Evolutionary conservation across 2,329 filamentous ascomycete genomes (phyloP).

Genomic region (Xylariaceae sp.): DNA sequence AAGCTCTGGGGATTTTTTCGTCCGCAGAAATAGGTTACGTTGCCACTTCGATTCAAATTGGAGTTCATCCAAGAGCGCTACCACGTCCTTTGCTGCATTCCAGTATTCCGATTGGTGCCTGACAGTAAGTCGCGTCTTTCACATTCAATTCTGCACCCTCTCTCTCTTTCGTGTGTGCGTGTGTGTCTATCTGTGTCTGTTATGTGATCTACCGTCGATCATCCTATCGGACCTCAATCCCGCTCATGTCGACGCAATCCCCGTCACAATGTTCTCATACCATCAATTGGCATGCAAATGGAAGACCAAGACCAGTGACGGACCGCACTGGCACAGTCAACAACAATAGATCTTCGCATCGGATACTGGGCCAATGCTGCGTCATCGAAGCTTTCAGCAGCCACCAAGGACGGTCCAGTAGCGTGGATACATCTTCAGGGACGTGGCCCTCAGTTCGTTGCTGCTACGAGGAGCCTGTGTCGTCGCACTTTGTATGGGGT

Average conservation of each 20-base stretch:
- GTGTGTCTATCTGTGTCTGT: slow-evolving; percentile 4
- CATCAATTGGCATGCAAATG: background rate
- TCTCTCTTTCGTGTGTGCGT: slow-evolving; percentile 14
- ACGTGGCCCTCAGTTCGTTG: background rate
- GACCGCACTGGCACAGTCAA: slow-evolving; percentile 13
- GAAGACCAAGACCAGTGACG: slow-evolving; percentile 11
- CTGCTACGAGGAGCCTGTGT: no score
- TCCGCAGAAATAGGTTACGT: slow-evolving; percentile 8
- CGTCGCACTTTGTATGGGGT: no score
- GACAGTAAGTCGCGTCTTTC: slow-evolving; percentile 46
- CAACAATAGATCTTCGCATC: slow-evolving; percentile 12
- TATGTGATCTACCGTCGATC: slow-evolving; percentile 11
- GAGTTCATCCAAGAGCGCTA: slow-evolving; percentile 24
- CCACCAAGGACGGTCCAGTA: slow-evolving; percentile 8
- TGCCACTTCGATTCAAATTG: slow-evolving; percentile 17
- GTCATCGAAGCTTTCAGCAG: slow-evolving; percentile 21
- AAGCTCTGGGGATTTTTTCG: slow-evolving; percentile 26
- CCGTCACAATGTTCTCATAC: background rate
- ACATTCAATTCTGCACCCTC: slow-evolving; percentile 11
- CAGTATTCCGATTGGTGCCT: slow-evolving; percentile 40
- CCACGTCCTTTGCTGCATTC: slow-evolving; percentile 27
- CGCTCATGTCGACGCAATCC: background rate
- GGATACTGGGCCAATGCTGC: slow-evolving; percentile 23
- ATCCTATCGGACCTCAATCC: background rate
- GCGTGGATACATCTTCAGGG: slow-evolving; percentile 1